Base-by-base conservation (phyloP, 1,284 basidiomycete species). In the Sparassis latifolia region DNA sequence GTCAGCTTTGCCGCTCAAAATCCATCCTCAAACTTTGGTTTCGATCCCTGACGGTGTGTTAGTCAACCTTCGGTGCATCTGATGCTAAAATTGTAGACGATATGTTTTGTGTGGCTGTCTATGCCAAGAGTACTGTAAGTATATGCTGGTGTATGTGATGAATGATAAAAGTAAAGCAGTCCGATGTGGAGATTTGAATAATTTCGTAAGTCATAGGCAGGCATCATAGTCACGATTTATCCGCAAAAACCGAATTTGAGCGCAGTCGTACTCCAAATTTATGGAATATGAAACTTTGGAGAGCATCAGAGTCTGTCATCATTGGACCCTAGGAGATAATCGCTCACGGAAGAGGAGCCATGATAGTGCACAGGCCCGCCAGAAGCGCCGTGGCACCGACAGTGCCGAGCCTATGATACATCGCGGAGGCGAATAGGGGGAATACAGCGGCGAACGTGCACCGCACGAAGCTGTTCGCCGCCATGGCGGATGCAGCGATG, bases 331-430 rank as follows among this genome's bases (percentile, higher is more conserved):
- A 9, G 12, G 27, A 33, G 10, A 20, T 20, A 20, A 20, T 20
- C 20, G 20, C 82, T 68, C 52, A 85, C 71, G 89, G 90, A 32
- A 91, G 65, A 0, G 90, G 90, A 0, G 79, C 75, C 76, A 88
- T 79, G 20, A 84, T 52, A 4, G 81, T 75, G 46, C 82, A 76
- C 30, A 92, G 62, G 4, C 88, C 86, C 0, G 82, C 90, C 4
- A 92, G 66, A n/a, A 92, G 70, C 9, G 82, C 84, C 0, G 83
- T 85, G 0, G 86, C 88, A 5, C 89, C 89, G 0, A 86, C 84
- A 0, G 86, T 81, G 1, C 85, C 86, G 3, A 92, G 64, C 12
- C 62, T 64, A 20, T 65, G 46, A 54, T 82, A 85, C 80, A 85
- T 82, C 9, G 76, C 69, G 0, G 66, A 65, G 0, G 82, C 79